Base-by-base conservation (phyloP, 179 eudicot genomes). In the Nepenthes alata region DNA sequence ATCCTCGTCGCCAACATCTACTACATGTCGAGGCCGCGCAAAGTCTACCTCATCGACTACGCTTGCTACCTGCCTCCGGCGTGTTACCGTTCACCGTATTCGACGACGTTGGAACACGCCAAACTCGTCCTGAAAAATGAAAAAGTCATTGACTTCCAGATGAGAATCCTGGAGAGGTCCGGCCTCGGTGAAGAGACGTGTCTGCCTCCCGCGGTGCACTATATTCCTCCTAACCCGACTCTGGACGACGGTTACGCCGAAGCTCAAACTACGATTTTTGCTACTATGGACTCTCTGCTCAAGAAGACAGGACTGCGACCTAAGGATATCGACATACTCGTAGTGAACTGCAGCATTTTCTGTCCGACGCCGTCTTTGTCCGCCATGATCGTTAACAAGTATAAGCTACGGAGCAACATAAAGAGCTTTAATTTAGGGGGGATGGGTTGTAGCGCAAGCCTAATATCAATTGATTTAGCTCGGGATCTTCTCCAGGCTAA, bases 21-120 rank as follows among this genome's bases (percentile, higher is more conserved):
- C 50, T 37, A 3, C 47, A 59, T 59, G 62, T 39, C 51, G 11
- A 59, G 41, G 34, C 62, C 62, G 0, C 50, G 25, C 25, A 25
- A 25, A 25, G 25, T 25, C 25, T 25, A 25, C 25, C 25, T 25
- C 25, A 25, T 25, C 25, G 25, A 25, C 25, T 25, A 25, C 25
- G 25, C 25, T 25, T 25, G 25, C 25, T 25, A 25, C 25, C 35
- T 6, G 14, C 51, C 62, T 11, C 47, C 62, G 2, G 49, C 12
- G 10, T 11, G 5, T 13, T n/a, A 4, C 62, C 49, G 62, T 2
- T 35, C 15, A 35, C 62, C 62, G 4, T 59, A 12, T 50, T 6
- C 62, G 11, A 59, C 62, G 6, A 38, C 41, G 50, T n/a, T 59
- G 62, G 62, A 59, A 6, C 62, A 59, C 25, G 3, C 35, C 11